Base-by-base conservation (phyloP, 2,329 filamentous ascomycete species). In the Pezicula rhizophila region DNA sequence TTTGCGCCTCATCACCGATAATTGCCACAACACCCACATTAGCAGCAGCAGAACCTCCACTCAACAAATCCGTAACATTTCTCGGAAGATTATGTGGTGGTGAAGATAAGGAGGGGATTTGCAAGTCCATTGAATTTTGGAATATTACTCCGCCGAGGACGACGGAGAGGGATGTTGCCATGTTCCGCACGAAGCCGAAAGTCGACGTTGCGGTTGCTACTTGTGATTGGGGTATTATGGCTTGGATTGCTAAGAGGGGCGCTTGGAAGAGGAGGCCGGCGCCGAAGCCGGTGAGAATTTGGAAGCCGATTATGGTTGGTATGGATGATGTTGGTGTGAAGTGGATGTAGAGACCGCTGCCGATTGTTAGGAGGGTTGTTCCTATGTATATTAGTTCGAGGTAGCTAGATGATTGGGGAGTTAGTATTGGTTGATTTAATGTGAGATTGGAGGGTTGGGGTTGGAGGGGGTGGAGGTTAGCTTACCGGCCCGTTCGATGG, bases 201-300 rank as follows among this genome's bases (percentile, higher is more conserved):
- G 81, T 83, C 0, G 82, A 77, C 0, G 83, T 87, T 0, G 79
- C 83, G 2, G 81, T 77, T 14, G 80, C 85, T 42, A 85, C 84
- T 57, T 88, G 83, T 23, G 74, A 71, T 39, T 74, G 75, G 18
- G 78, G 70, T 26, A 85, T 73, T 43, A 78, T 75, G 18, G 79
- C 78, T 64, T 88, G 85, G 5, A 87, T 69, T 0, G 83, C 83
- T 45, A 88, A 80, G 7, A 88, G 72, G 2, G 84, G 82, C 1
- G 78, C 71, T 60, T 88, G 83, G 66, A 88, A 86, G 58, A 84
- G 82, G 5, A 82, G 81, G 0, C 84, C 84, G 5, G 84, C 71
- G 11, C 83, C 83, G 8, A 84, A 68, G 34, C 82, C 83, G 0
- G 78, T 76, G 20, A 86, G 66, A 51, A 85, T 76, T 60, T 85